Conservation (phyloP, 768 basidiomycete genomes). For the Lentinus tigrinus region DNA sequence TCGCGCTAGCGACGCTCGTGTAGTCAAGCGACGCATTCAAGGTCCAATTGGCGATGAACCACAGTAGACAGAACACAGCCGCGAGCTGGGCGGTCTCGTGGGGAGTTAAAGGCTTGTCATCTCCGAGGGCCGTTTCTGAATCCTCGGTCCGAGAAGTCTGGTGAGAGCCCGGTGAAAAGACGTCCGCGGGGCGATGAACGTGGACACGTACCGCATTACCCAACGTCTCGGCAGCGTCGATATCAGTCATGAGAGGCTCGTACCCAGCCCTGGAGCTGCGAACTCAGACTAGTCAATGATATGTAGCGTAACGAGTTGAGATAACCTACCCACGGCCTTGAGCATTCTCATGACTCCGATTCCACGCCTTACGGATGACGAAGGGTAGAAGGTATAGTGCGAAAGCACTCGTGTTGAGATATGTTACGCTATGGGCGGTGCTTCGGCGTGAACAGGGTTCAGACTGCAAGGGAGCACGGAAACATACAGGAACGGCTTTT, state of each 20-base stretch:
- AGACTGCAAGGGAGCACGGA: conserved; percentile 1
- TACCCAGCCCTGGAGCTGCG: conserved; percentile 24
- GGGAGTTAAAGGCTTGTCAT: conserved; percentile 46
- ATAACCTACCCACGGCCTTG: conserved; percentile 16
- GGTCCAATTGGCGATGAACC: conserved; percentile 95
- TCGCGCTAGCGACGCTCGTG: conserved; percentile 93
- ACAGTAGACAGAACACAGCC: conserved; percentile 78
- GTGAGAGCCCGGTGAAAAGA: neutral
- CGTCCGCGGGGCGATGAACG: neutral
- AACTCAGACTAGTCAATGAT: neutral
- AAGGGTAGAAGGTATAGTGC: conserved; percentile 75
- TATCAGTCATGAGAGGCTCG: conserved; percentile 29
- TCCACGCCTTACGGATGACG: conserved; percentile 35
- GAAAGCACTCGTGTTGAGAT: conserved; percentile 91
- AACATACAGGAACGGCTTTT: conserved; percentile 85
- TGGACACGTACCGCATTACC: conserved; percentile 10
- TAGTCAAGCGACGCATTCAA: conserved; percentile 81
- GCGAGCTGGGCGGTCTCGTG: conserved; percentile 80
- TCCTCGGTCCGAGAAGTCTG: neutral
- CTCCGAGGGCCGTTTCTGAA: conserved; percentile 7
- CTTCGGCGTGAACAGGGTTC: neutral
- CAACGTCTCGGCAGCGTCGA: conserved; percentile 15
- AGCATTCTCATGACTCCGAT: conserved; percentile 3
- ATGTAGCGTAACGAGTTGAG: neutral
- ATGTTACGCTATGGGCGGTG: conserved; percentile 62